phyloP scores from a whole-genome alignment of 331 rosid species.

The Acacia concinna region DNA sequence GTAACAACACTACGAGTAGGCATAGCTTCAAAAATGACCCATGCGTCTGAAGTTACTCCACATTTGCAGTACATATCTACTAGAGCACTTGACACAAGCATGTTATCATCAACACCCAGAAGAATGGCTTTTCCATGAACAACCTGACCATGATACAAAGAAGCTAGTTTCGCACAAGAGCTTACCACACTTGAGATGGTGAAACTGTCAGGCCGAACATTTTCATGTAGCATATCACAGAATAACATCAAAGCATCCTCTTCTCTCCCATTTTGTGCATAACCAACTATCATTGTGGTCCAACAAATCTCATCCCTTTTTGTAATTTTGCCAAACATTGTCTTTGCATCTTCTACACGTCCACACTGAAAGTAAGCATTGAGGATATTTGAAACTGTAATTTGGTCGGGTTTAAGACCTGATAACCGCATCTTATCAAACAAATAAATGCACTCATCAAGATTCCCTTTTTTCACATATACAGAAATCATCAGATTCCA shows the following conservation, averaged over 20 bases:
- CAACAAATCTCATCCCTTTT: slow-evolving; percentile 54
- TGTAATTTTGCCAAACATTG: slow-evolving; percentile 33
- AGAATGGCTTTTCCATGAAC: slow-evolving; percentile 49
- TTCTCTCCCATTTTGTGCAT: slow-evolving; percentile 48
- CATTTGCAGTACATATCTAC: slow-evolving; percentile 63
- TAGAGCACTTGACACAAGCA: slow-evolving; percentile 55
- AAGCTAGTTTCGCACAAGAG: slow-evolving; percentile 59
- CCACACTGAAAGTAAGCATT: slow-evolving; percentile 47
- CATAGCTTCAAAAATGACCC: slow-evolving; percentile 45
- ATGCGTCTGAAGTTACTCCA: slow-evolving; percentile 57
- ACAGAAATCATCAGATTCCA: slow-evolving; percentile 55
- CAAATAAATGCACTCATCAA: slow-evolving; percentile 43
- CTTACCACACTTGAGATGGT: slow-evolving; percentile 52
- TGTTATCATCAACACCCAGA: slow-evolving; percentile 43
- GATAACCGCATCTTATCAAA: slow-evolving; percentile 43
- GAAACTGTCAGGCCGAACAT: slow-evolving; percentile 48
- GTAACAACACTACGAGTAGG: slow-evolving; percentile 40
- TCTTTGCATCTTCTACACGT: slow-evolving; percentile 44
- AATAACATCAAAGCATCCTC: slow-evolving; percentile 54
- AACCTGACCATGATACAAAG: slow-evolving; percentile 46
- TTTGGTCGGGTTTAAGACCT: slow-evolving; percentile 51
- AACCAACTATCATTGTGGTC: slow-evolving; percentile 61
- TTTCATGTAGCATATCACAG: slow-evolving; percentile 44
- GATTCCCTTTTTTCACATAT: slow-evolving; percentile 47
- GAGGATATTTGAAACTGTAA: slow-evolving; percentile 50